These are phyloP conservation scores for Apiotrichum laibachii DNA, from an alignment of 1,284 basidiomycete species.

Conservation along the genomic window DNA sequence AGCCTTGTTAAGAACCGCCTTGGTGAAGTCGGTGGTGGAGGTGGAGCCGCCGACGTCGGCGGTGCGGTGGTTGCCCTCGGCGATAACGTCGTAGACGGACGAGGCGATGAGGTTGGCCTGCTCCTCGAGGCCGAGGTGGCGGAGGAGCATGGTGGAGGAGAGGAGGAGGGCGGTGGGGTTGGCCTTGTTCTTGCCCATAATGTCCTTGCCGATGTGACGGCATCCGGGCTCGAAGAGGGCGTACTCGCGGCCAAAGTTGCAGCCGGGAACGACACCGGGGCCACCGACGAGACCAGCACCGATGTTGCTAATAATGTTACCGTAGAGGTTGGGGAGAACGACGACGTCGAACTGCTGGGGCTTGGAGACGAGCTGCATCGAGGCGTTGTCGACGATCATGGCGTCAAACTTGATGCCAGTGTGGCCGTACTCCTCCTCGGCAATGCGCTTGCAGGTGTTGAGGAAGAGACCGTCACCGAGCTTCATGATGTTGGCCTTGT, in stretches of 20 bases:
- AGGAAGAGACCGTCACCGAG: conserved; percentile 99
- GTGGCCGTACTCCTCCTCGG: conserved; percentile 85
- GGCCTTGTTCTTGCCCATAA: conserved; percentile 95
- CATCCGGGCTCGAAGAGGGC: conserved; percentile 99
- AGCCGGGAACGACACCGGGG: conserved; percentile 95
- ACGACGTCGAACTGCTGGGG: conserved; percentile 69
- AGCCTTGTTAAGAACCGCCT: conserved; percentile 67
- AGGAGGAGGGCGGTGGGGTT: conserved; percentile 99
- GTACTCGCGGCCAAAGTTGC: conserved; percentile 96
- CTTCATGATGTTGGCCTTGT: conserved; percentile 99
- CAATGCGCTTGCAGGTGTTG: conserved; percentile 94
- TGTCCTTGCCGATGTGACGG: conserved; percentile 95
- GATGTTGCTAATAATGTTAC: conserved; percentile 97
- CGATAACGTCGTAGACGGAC: conserved; percentile 91
- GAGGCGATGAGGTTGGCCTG: conserved; percentile 93
- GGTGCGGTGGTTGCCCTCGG: conserved; percentile 83
- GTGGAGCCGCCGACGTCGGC: conserved; percentile 91
- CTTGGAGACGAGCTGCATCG: conserved; percentile 96
- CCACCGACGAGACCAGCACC: conserved; percentile 97
- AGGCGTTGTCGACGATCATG: conserved; percentile 99
- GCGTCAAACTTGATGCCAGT: conserved; percentile 90
- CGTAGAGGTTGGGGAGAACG: conserved; percentile 61
- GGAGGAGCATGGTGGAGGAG: conserved; percentile 96
- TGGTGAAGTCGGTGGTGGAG: conserved; percentile 88
- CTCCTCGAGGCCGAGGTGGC: conserved; percentile 91